A percentile compares a stretch with the other conserved stretches of the same genome.
These are phyloP conservation scores for Narthecium ossifragum DNA, from an alignment of 106 monocot species.

Conservation along the genomic window DNA sequence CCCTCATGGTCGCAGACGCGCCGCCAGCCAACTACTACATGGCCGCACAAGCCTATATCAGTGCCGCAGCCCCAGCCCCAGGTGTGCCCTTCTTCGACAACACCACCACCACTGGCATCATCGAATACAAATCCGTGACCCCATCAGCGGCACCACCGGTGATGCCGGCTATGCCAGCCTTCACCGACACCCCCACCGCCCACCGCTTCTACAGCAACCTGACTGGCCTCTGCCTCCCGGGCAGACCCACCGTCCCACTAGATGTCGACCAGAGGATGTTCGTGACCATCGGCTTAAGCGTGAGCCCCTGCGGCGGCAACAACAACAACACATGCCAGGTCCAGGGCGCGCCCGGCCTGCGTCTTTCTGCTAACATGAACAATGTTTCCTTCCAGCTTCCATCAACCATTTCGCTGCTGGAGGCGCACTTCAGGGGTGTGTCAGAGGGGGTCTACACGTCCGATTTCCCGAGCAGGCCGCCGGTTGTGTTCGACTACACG, in stretches of 20 bases:
- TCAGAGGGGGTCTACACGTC: slow-evolving; percentile 16
- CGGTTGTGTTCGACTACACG: slow-evolving; percentile 24
- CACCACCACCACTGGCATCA: slow-evolving; percentile 8
- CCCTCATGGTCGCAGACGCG: slow-evolving; percentile 2
- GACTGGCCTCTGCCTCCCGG: neutral
- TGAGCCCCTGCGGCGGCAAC: slow-evolving; percentile 1
- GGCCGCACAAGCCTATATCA: slow-evolving; percentile 9
- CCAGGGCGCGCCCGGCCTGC: neutral
- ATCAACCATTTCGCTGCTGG: slow-evolving; percentile 4
- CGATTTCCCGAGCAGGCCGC: slow-evolving; percentile 23
- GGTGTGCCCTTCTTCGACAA: slow-evolving; percentile 2
- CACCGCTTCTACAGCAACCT: slow-evolving; percentile 25
- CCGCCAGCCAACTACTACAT: slow-evolving; percentile 14
- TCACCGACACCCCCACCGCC: slow-evolving; percentile 27
- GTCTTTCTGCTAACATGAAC: slow-evolving; percentile 24
- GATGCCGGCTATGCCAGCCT: slow-evolving; percentile 21
- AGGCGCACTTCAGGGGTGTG: slow-evolving; percentile 15
- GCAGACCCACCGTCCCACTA: slow-evolving; percentile 9
- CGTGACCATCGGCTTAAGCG: slow-evolving; percentile 12
- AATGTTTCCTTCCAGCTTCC: slow-evolving; percentile 20
- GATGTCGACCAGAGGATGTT: slow-evolving; percentile 26
- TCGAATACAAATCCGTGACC: slow-evolving; percentile 3
- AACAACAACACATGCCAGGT: neutral
- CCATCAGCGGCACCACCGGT: neutral
- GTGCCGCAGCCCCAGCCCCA: no score